phyloP scores from a whole-genome alignment of 805 yeast genomes.

The Candida qinlingensis region DNA sequence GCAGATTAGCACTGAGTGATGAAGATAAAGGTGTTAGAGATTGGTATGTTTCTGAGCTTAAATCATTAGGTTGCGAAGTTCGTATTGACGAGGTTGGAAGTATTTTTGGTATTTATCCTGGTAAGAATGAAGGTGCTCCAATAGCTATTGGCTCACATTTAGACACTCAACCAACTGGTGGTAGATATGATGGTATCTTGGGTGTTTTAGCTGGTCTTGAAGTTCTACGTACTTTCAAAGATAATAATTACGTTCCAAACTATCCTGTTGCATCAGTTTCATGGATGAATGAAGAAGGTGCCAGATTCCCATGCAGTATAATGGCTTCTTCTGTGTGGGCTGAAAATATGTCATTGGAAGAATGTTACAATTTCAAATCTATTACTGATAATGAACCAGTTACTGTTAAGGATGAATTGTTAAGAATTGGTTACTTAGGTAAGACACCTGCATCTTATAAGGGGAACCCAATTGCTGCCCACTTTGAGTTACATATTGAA shows the following conservation, averaged over 20 bases:
- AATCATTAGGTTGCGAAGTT: conserved; percentile 49
- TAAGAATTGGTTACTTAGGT: conserved; percentile 61
- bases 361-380: conserved; percentile 46
- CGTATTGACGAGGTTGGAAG: conserved; percentile 63
- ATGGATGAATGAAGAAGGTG: conserved; percentile 82
- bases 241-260: conserved; percentile 51
- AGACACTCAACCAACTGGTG: conserved; percentile 78
- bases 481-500: conserved; percentile 71
- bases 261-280: conserved; percentile 60
- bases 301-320: conserved; percentile 64
- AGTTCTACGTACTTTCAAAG: conserved; percentile 59
- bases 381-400: conserved; percentile 47
- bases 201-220: conserved; percentile 69
- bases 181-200: conserved; percentile 67
- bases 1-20: conserved; percentile 58
- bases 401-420: conserved; percentile 48
- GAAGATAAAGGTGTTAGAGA: conserved; percentile 60
- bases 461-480: conserved; percentile 55
- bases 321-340: conserved; percentile 71
- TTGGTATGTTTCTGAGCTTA: conserved; percentile 55
- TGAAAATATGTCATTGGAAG: conserved; percentile 40
- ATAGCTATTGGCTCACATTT: conserved; percentile 70
- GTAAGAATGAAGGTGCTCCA: conserved; percentile 43
- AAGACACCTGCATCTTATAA: conserved; percentile 40
- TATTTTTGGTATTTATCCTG: conserved; percentile 62